Evolutionary conservation across 768 basidiomycete genomes (phyloP), one percentile per base, ranked within the genome.

Genomic region (Boletus reticuloceps): DNA sequence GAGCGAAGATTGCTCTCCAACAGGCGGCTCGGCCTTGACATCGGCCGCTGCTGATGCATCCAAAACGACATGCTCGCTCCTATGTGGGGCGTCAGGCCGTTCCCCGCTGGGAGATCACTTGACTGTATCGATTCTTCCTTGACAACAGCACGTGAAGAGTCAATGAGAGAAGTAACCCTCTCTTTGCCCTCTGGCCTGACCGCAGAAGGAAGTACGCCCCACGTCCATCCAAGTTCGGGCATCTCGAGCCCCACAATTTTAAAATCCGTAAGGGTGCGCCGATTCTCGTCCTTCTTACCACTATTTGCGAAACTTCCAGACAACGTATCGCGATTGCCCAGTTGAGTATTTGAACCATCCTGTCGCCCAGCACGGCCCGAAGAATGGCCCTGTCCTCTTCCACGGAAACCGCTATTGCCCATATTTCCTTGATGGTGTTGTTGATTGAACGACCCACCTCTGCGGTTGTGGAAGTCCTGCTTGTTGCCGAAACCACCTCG

Each of bases 211-310:
- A 84, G 65, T 48, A 76, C 62, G 56, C 94, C 93, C 96, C 96
- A 98, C 47, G 77, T 81, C 96, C 96, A 98, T 61, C 75, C 77
- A 55, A 97, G 75, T 61, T 88, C 86, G 63, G 79, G 83, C 61
- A 97, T 88, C 69, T 91, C 85, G 62, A 98, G 79, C 27, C 90
- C 94, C 66, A 95, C 79, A 69, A 99, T 94, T 75, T 96, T 92
- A 83, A 99, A 99, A 75, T 98, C 96, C 37, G 94, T 98, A 63
- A 99, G 85, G 31, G 95, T 97, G 64, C 92, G 84, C 66, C 88
- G 83, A 69, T 89, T 88, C 72, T 93, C 91, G 68, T 91, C 89
- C 73, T 88, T 89, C 81, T 91, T 91, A 80, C 86, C 84, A 66
- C 73, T 67, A 46, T 72, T 72, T 64, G 77, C 72, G 61, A 71